phyloP scores from a whole-genome alignment of 495 filamentous ascomycete genomes.

The Xylaria telfairii region DNA sequence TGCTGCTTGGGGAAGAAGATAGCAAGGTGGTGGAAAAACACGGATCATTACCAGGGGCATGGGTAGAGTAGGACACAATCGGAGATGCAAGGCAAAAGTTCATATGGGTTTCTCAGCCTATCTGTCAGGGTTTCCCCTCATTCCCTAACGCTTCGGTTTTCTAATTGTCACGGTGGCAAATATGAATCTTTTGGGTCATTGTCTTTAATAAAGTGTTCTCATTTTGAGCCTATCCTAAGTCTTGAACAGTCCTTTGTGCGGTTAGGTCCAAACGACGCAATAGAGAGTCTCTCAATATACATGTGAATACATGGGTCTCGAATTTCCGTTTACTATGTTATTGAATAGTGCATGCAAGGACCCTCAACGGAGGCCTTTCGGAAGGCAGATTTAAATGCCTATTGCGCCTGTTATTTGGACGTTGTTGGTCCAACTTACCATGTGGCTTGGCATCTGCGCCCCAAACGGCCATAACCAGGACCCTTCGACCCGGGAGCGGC shows the following conservation, averaged over 20 bases:
- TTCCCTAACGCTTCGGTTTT: background rate
- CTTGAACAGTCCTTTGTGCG: background rate
- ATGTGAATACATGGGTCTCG: background rate
- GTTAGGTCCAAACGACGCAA: background rate
- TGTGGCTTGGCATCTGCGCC: conserved; percentile 7
- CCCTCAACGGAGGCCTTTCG: background rate
- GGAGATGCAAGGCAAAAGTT: background rate
- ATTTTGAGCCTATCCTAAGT: background rate
- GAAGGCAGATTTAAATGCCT: background rate
- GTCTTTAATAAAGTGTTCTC: background rate
- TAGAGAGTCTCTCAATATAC: background rate
- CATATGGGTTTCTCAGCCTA: background rate
- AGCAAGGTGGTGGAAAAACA: background rate
- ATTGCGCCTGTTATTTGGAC: background rate
- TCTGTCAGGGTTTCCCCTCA: background rate
- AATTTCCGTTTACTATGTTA: background rate
- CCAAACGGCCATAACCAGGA: background rate
- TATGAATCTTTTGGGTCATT: background rate
- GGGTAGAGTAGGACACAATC: background rate
- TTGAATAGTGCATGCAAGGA: background rate
- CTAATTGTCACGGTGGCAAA: background rate
- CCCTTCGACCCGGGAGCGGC: background rate
- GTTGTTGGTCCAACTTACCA: conserved; percentile 1
- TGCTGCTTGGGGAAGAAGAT: background rate
- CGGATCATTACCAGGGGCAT: background rate